These are phyloP conservation scores for Penicillium daleae DNA, from an alignment of 495 filamentous ascomycete species.

Conservation along the genomic window DNA sequence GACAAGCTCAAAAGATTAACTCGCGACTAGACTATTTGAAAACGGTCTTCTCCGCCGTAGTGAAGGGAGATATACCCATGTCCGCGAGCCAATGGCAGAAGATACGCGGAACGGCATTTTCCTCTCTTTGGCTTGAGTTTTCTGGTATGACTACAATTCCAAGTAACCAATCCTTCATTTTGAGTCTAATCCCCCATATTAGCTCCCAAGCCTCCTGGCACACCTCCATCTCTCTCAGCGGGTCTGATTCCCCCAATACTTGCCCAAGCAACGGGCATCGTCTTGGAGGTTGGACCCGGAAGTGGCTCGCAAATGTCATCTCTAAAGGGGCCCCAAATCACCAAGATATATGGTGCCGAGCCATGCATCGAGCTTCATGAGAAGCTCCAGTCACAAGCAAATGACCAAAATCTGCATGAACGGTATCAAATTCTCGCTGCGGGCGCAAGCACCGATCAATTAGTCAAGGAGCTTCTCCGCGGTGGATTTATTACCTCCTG, in stretches of 20 bases:
- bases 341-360: background rate
- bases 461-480: background rate
- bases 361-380: background rate
- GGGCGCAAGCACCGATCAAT: background rate
- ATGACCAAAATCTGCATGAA: slow-evolving; percentile 4
- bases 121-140: slow-evolving; percentile 7
- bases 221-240: background rate
- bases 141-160: background rate
- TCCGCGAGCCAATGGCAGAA: slow-evolving; percentile 3
- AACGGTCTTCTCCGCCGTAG: background rate
- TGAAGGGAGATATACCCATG: background rate
- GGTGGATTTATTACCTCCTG: background rate
- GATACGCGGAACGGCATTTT: slow-evolving; percentile 1
- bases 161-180: background rate
- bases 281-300: slow-evolving; percentile 1
- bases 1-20: background rate
- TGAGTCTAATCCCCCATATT: background rate
- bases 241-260: background rate
- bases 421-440: slow-evolving; percentile 1
- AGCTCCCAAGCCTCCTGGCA: slow-evolving; percentile 3
- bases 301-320: slow-evolving; percentile 4
- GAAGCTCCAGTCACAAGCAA: slow-evolving; percentile 1
- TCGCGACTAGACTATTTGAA: background rate
- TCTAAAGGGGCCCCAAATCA: background rate
- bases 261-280: background rate